Percentiles rank a stretch among this genome's conserved stretches.
Conservation (phyloP, 2,329 filamentous ascomycete species). For the Neofusicoccum laricinum region DNA sequence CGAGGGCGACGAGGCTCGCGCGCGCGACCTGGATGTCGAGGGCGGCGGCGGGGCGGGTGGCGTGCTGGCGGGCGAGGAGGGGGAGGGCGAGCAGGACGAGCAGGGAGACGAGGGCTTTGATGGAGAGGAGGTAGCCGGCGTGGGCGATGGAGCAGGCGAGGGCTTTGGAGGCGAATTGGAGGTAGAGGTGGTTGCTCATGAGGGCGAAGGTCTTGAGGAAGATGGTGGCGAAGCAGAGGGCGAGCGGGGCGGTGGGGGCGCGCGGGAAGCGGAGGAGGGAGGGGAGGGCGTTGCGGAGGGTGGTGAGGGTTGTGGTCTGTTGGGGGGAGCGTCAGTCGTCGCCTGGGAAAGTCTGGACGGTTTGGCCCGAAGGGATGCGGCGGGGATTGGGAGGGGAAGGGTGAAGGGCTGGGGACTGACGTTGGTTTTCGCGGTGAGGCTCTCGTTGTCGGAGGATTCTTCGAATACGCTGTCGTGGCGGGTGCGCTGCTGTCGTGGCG, state of each 20-base stretch:
- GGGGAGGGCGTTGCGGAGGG: not conserved
- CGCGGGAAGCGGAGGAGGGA: not conserved
- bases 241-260: not conserved
- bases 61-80: not conserved
- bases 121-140: conserved; percentile 9
- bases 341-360: not conserved
- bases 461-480: not conserved
- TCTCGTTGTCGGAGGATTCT: not conserved
- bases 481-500: not conserved
- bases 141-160: not conserved
- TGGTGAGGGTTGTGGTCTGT: not conserved
- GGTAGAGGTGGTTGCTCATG: not conserved
- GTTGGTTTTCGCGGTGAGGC: not conserved
- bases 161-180: conserved; percentile 7
- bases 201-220: conserved; percentile 16
- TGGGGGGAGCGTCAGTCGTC: too few species aligned
- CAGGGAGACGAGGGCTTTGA: not conserved
- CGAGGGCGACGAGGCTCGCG: not conserved
- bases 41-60: not conserved
- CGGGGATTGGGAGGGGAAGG: too few species aligned
- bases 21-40: conserved; percentile 6
- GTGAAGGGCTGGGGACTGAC: not conserved
- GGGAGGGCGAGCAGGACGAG: not conserved
- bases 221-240: not conserved
- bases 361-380: too few species aligned